These are phyloP conservation scores for Taphrina deformans DNA, from an alignment of 1,139 yeast species.

Conservation along the genomic window DNA sequence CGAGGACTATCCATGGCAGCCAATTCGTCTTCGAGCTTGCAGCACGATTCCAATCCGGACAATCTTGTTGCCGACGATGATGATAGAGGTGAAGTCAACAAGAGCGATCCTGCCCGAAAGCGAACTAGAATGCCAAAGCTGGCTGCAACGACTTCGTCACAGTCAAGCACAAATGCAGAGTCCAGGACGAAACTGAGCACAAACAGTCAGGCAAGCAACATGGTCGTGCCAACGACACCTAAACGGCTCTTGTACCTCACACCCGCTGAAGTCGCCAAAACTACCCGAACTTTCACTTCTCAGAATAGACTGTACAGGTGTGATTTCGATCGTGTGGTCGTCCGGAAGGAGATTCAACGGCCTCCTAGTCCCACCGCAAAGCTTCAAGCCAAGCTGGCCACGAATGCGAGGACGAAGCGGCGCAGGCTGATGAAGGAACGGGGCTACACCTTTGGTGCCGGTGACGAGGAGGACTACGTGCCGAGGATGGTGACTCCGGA, in stretches of 20 bases:
- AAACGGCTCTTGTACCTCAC: constrained; percentile 31
- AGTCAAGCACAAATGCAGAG: neutral
- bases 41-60: neutral
- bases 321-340: constrained; percentile 35
- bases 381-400: constrained; percentile 32
- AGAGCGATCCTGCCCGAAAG: constrained; percentile 11
- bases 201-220: neutral
- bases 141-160: neutral
- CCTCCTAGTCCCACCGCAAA: constrained; percentile 35
- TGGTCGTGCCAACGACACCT: constrained; percentile 6
- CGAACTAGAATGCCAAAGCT: neutral
- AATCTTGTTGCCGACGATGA: neutral
- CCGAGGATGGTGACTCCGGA: constrained; percentile 28
- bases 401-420: constrained; percentile 27
- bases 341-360: constrained; percentile 30
- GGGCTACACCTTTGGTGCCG: constrained; percentile 34
- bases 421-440: constrained; percentile 29
- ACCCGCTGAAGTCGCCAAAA: constrained; percentile 35
- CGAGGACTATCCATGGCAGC: neutral
- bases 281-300: constrained; percentile 31
- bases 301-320: constrained; percentile 34
- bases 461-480: constrained; percentile 33
- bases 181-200: neutral
- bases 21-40: neutral
- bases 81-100: constrained; percentile 5